phyloP scores from a whole-genome alignment of 441 rosid genomes.

The Euphorbia schlechtendalii region DNA sequence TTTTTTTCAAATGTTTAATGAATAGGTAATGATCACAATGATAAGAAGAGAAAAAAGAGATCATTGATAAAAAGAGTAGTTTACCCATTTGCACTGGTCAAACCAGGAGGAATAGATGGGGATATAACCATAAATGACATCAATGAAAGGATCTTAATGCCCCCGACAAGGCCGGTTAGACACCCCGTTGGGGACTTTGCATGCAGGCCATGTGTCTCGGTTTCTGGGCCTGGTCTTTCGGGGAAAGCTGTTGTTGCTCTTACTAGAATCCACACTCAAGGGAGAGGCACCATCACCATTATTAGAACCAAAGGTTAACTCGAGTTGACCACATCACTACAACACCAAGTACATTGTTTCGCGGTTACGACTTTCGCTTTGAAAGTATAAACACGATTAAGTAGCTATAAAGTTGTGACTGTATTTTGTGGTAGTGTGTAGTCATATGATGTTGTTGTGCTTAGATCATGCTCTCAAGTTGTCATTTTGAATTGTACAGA shows the following conservation, averaged over 20 bases:
- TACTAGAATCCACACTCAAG: constrained; percentile 89
- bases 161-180: constrained; percentile 74
- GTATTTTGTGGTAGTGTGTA: too few species aligned
- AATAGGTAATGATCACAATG: constrained; percentile 10
- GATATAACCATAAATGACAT: constrained; percentile 77
- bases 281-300: constrained; percentile 91
- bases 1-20: background rate
- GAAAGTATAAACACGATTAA: too few species aligned
- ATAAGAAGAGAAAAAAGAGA: constrained; percentile 31
- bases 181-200: constrained; percentile 95
- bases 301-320: constrained; percentile 79
- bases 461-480: constrained; percentile 11
- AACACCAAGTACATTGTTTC: too few species aligned
- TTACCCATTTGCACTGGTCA: constrained; percentile 90
- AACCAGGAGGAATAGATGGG: constrained; percentile 84
- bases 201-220: constrained; percentile 56
- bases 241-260: constrained; percentile 95
- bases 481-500: too few species aligned
- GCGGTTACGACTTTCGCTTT: too few species aligned
- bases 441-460: background rate
- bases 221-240: constrained; percentile 68
- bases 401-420: too few species aligned
- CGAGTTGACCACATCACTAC: too few species aligned
- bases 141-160: constrained; percentile 69
- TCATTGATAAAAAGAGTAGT: constrained; percentile 47